A percentile compares a stretch with the other conserved stretches of the same genome.
These are phyloP conservation scores for Nemania abortiva DNA, from an alignment of 2,329 filamentous ascomycete species.

Conservation along the genomic window DNA sequence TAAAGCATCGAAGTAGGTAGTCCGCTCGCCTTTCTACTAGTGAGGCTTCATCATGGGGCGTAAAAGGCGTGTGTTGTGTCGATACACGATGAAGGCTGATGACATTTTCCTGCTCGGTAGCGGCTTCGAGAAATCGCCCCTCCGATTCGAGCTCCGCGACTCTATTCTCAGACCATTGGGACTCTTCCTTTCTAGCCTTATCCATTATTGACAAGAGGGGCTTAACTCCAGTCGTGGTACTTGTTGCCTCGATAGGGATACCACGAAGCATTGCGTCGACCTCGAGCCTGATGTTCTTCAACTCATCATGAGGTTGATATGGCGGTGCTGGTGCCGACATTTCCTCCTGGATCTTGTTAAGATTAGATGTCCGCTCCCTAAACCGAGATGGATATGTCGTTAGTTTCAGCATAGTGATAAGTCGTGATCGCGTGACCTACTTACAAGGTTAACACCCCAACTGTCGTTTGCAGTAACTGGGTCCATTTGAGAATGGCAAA, in stretches of 20 bases:
- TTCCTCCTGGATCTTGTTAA: neutral
- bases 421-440: neutral
- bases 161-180: conserved; percentile 3
- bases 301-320: conserved; percentile 4
- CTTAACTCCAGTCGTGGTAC: neutral
- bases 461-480: neutral
- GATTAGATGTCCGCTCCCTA: conserved; percentile 18
- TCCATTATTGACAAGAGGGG: conserved; percentile 7
- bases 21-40: conserved; percentile 14
- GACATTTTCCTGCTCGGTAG: conserved; percentile 15
- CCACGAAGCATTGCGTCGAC: conserved; percentile 5
- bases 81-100: conserved; percentile 7
- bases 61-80: conserved; percentile 4
- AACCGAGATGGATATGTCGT: neutral
- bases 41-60: conserved; percentile 9
- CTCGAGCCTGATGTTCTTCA: conserved; percentile 4
- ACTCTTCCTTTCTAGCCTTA: neutral
- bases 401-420: conserved; percentile 1
- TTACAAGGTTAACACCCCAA: conserved; percentile 10
- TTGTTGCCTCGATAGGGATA: neutral
- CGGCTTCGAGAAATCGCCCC: conserved; percentile 15
- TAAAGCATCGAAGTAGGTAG: conserved; percentile 12
- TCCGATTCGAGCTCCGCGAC: conserved; percentile 7
- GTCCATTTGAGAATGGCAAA: conserved; percentile 11
- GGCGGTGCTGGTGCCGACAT: neutral